Evolutionary conservation across 805 yeast species (phyloP).

Genomic region (Nakazawaea siamensis): DNA sequence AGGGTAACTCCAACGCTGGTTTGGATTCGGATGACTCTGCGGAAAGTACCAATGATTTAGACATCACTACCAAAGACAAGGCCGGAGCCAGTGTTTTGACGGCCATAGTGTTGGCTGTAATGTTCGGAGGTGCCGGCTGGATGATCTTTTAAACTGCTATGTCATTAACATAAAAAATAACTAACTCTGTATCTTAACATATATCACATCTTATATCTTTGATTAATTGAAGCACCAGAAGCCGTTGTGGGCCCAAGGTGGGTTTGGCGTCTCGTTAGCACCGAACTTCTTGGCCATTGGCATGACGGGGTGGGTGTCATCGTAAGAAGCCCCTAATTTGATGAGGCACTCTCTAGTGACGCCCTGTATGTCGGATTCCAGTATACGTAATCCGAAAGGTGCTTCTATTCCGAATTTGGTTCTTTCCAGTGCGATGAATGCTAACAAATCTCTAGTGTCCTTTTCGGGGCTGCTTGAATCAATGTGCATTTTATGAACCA

Average conservation of each 20-base stretch:
- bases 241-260: conserved; percentile 3
- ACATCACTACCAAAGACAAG: conserved; percentile 53
- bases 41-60: conserved; percentile 30
- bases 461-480: no score
- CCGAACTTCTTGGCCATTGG: conserved; percentile 6
- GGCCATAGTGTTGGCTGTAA: conserved; percentile 53
- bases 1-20: conserved; percentile 25
- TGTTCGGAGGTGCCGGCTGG: conserved; percentile 72
- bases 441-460: no score
- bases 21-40: conserved; percentile 43
- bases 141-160: conserved; percentile 30
- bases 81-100: conserved; percentile 94
- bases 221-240: conserved; percentile 1
- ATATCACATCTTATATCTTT: no score
- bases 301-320: background rate
- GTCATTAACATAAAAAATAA: background rate
- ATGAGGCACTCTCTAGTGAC: no score
- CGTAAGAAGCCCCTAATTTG: no score
- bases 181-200: background rate
- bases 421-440: no score
- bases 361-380: no score
- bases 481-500: no score
- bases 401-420: no score
- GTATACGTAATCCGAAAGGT: no score
- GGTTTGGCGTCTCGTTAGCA: background rate